Evolutionary conservation across 169 alveolate species (phyloP).

Genomic region (Babesia bovis): DNA sequence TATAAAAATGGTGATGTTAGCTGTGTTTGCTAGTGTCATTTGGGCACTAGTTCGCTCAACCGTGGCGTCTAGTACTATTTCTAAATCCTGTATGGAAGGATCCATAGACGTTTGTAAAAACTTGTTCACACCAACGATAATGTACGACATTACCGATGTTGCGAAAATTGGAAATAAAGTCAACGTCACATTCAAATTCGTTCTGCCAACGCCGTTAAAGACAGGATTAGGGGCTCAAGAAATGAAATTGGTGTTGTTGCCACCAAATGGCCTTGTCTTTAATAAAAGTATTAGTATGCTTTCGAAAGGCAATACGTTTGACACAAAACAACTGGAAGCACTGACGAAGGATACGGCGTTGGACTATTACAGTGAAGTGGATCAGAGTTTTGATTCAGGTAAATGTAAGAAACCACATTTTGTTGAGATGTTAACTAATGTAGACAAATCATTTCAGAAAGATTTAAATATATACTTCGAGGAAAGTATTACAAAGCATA

Average conservation of each 20-base stretch:
- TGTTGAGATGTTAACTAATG: not conserved
- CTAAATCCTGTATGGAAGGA: not conserved
- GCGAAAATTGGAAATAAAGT: not conserved
- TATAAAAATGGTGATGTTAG: not conserved
- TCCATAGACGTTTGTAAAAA: not conserved
- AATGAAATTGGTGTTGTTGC: not conserved
- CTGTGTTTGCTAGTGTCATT: not conserved
- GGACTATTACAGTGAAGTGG: constrained; percentile 2
- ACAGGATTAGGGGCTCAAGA: not conserved
- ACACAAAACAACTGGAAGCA: not conserved
- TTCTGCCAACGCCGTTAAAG: not conserved
- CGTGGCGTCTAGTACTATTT: not conserved
- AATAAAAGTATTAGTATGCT: not conserved
- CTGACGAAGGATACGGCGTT: not conserved
- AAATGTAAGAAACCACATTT: not conserved
- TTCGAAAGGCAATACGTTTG: not conserved
- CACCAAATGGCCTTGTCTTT: not conserved
- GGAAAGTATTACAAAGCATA: not conserved
- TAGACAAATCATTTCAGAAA: not conserved
- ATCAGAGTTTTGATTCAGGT: not conserved
- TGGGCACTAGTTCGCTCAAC: not conserved
- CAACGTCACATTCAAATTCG: not conserved
- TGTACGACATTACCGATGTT: not conserved
- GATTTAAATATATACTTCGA: not conserved
- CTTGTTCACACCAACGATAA: not conserved